Conservation (phyloP, 148 eudicot species). For the Selenicereus undatus region DNA sequence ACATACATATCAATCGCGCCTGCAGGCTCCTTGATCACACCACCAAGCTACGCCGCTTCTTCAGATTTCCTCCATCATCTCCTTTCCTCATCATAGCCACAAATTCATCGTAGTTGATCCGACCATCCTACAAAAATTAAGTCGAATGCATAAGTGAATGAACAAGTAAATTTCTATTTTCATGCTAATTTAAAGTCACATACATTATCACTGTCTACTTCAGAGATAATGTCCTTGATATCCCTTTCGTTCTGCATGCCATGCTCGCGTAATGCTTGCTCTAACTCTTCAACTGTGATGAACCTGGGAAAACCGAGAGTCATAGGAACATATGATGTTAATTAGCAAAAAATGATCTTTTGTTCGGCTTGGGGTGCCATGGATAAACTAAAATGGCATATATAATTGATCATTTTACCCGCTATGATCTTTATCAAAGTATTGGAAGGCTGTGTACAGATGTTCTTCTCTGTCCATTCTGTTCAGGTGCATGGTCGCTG, state of each 20-base stretch:
- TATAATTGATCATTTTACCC: constrained; percentile 43
- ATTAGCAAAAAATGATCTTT: background rate
- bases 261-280: constrained; percentile 78
- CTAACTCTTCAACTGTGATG: constrained; percentile 87
- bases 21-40: background rate
- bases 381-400: background rate
- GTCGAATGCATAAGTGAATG: background rate
- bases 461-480: constrained; percentile 98
- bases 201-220: constrained; percentile 84
- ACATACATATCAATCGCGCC: background rate
- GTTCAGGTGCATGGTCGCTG: constrained; percentile 98
- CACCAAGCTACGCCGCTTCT: constrained; percentile 4
- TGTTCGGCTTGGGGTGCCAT: background rate
- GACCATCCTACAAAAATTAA: constrained; percentile 51
- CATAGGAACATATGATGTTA: background rate
- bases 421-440: constrained; percentile 95
- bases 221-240: constrained; percentile 82
- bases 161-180: background rate
- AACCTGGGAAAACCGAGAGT: constrained; percentile 37
- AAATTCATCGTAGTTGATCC: constrained; percentile 75
- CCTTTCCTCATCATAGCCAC: constrained; percentile 84
- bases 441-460: constrained; percentile 94
- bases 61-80: background rate
- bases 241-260: constrained; percentile 79
- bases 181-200: constrained; percentile 16